Evolutionary conservation across 176 grass and related monocot genomes (phyloP).

Genomic region (Canna indica): DNA sequence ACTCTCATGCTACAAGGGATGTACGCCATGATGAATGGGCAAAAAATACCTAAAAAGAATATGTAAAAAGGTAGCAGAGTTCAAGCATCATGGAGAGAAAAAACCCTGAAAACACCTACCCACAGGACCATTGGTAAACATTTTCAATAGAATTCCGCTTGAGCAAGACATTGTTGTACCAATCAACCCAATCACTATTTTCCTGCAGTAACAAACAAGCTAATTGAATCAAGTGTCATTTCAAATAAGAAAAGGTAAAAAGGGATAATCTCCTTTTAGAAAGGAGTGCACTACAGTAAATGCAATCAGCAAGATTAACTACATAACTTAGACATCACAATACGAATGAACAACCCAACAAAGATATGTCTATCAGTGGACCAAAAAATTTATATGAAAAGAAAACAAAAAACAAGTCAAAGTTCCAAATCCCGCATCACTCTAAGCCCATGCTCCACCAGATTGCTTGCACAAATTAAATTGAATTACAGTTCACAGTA

Average conservation of each 20-base stretch:
- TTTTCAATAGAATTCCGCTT: conserved; percentile 82
- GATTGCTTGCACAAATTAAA: neutral
- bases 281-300: neutral
- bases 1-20: neutral
- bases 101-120: conserved; percentile 39
- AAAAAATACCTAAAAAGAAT: neutral
- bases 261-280: too few relatives aligned
- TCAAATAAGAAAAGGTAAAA: neutral
- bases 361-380: neutral
- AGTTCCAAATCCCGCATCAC: neutral
- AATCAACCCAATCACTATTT: conserved; percentile 70
- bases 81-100: neutral
- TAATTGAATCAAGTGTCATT: neutral
- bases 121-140: conserved; percentile 91
- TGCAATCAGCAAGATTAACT: neutral
- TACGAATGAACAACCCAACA: too few relatives aligned
- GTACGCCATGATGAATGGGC: neutral
- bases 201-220: conserved; percentile 39
- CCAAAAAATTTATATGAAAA: neutral
- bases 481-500: too few relatives aligned
- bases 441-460: neutral
- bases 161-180: conserved; percentile 49
- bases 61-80: neutral
- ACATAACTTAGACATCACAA: neutral
- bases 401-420: neutral